These are phyloP conservation scores for Dipodascus albidus DNA, from an alignment of 805 yeast species.

Conservation along the genomic window DNA sequence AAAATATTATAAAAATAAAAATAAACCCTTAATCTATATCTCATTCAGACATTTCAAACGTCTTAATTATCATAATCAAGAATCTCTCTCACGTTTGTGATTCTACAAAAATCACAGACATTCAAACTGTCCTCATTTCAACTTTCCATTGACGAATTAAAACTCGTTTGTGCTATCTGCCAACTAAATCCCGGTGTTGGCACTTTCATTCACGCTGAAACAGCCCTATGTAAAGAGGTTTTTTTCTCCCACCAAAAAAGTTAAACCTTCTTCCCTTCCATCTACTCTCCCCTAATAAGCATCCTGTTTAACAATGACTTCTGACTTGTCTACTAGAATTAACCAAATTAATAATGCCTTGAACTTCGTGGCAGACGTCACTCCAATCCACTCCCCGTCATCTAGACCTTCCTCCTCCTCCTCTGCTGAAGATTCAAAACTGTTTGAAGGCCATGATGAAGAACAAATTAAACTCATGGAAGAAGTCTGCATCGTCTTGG, in stretches of 20 bases:
- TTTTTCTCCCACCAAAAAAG: neutral
- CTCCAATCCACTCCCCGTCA: constrained; percentile 15
- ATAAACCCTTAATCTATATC: too few species aligned
- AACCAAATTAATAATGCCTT: constrained; percentile 11
- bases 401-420: constrained; percentile 9
- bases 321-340: neutral
- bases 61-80: too few species aligned
- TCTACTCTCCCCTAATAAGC: neutral
- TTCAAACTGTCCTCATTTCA: too few species aligned
- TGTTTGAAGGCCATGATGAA: constrained; percentile 82
- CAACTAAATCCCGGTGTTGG: too few species aligned
- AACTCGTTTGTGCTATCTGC: too few species aligned
- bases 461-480: constrained; percentile 95
- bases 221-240: too few species aligned
- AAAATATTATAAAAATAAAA: too few species aligned
- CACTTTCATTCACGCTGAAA: too few species aligned
- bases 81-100: too few species aligned
- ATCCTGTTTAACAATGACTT: neutral
- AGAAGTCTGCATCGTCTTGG: constrained; percentile 89
- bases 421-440: constrained; percentile 18
- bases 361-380: constrained; percentile 20
- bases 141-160: too few species aligned
- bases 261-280: neutral
- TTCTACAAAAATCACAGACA: too few species aligned
- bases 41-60: too few species aligned